Evolutionary conservation across 495 filamentous ascomycete genomes (phyloP), one percentile per base, ranked within the genome.

Genomic region (Amniculicola lignicola): DNA sequence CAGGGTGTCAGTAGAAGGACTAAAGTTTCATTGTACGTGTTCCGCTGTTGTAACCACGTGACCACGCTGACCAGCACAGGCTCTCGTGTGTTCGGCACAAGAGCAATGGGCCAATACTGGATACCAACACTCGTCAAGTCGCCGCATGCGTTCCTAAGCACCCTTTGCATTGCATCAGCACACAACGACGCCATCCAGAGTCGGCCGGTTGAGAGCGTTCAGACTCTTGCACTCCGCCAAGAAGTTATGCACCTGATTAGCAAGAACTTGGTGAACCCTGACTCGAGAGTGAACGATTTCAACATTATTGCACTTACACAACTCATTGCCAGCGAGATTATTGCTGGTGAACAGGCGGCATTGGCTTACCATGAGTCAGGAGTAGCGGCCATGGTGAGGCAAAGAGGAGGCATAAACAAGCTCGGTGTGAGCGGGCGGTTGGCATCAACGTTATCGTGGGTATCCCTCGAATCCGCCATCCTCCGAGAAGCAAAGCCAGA

Each of bases 131-230:
- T 70, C 23, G 57, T 67, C 49, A 59, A 57, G 15, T 62, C 53
- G 16, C 64, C 54, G 2, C 62, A 66, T 36, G 68, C 68, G 6
- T 71, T 71, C 40, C 61, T 71, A n/a, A 69, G 67, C 46, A 69
- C 66, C 2, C 56, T 71, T 0, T 63, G 59, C 45, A 66, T 71
- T 11, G 63, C 67, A 9, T 64, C 67, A 9, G 60, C 67, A 4
- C 65, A 71, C 43, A 35, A 56, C 14, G 68, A 71, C 42, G 63
- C 65, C 31, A 63, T 67, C 48, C 22, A 54, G 15, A 40, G 50
- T 19, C 54, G 43, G 18, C 51, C 16, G 31, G 33, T 42, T 11
- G 54, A 55, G 38, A 67, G 59, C 38, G 15, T 65, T 11, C 51
- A 67, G 33, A 62, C 58, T 27, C 2, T 61, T 10, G 49, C 54